These are phyloP conservation scores for Lithohypha guttulata DNA, from an alignment of 2,329 filamentous ascomycete genomes.

Conservation along the genomic window DNA sequence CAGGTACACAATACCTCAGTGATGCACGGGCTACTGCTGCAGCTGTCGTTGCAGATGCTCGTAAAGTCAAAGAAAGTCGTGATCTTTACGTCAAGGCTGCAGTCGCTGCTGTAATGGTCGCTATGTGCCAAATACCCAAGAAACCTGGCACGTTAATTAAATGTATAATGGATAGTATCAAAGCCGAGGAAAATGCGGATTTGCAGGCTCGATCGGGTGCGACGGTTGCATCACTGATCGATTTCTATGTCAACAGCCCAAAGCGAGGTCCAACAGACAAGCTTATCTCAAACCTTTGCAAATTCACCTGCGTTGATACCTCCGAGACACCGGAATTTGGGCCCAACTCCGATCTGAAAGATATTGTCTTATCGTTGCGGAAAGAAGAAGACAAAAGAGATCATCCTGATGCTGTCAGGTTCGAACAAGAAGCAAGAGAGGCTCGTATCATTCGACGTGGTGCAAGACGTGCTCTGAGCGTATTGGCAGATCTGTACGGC, in stretches of 20 bases:
- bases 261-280: slow-evolving; percentile 85
- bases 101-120: slow-evolving; percentile 76
- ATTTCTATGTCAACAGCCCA: slow-evolving; percentile 68
- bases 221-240: slow-evolving; percentile 75
- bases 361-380: slow-evolving; percentile 79
- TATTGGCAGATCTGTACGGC: slow-evolving; percentile 71
- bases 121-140: slow-evolving; percentile 80
- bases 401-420: slow-evolving; percentile 80
- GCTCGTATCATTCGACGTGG: slow-evolving; percentile 84
- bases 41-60: slow-evolving; percentile 68
- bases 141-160: slow-evolving; percentile 90
- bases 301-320: slow-evolving; percentile 95
- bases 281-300: slow-evolving; percentile 87
- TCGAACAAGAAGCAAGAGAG: slow-evolving; percentile 76
- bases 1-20: slow-evolving; percentile 65
- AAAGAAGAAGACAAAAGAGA: slow-evolving; percentile 96
- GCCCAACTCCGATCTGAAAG: slow-evolving; percentile 65
- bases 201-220: slow-evolving; percentile 77
- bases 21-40: slow-evolving; percentile 64
- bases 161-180: slow-evolving; percentile 96
- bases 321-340: slow-evolving; percentile 94
- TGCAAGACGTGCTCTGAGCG: slow-evolving; percentile 87
- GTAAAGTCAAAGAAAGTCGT: slow-evolving; percentile 63
- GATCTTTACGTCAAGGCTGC: slow-evolving; percentile 80
- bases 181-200: slow-evolving; percentile 82